Evolutionary conservation across 345 rosid genomes (phyloP).

Genomic region (Erysimum cheiranthoides): DNA sequence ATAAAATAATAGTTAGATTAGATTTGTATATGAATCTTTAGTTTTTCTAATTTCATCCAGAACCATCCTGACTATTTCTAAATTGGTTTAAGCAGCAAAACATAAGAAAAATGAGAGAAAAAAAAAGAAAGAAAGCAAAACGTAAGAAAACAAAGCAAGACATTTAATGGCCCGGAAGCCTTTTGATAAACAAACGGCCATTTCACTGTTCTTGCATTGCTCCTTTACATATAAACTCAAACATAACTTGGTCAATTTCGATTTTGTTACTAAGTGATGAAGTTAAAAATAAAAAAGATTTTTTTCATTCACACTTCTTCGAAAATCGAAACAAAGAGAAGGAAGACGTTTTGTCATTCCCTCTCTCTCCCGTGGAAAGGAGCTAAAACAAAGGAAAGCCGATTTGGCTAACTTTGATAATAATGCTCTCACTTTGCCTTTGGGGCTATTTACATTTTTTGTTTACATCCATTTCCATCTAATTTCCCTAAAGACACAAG

Average conservation of each 20-base stretch:
- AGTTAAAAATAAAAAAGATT: neutral
- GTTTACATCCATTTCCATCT: constrained; percentile 10
- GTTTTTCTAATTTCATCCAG: no score
- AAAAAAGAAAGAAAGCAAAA: no score
- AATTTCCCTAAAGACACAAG: neutral
- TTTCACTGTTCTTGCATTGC: no score
- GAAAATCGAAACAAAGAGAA: constrained; percentile 37
- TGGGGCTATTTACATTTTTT: constrained; percentile 28
- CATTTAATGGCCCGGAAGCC: no score
- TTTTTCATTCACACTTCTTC: constrained; percentile 7
- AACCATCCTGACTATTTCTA: no score
- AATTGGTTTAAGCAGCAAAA: no score
- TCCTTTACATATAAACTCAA: no score
- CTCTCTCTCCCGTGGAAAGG: constrained; percentile 32
- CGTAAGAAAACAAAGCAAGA: no score
- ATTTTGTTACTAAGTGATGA: neutral
- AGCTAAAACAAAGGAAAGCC: constrained; percentile 29
- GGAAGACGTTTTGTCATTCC: constrained; percentile 27
- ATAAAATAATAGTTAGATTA: no score
- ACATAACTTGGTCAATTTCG: neutral
- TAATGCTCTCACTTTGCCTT: constrained; percentile 21
- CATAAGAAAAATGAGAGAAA: no score
- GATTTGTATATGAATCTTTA: no score
- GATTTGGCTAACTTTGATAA: constrained; percentile 33
- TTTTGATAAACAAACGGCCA: no score